Evolutionary conservation across 306 rosid species (phyloP).

Genomic region (Spatholobus suberectus): DNA sequence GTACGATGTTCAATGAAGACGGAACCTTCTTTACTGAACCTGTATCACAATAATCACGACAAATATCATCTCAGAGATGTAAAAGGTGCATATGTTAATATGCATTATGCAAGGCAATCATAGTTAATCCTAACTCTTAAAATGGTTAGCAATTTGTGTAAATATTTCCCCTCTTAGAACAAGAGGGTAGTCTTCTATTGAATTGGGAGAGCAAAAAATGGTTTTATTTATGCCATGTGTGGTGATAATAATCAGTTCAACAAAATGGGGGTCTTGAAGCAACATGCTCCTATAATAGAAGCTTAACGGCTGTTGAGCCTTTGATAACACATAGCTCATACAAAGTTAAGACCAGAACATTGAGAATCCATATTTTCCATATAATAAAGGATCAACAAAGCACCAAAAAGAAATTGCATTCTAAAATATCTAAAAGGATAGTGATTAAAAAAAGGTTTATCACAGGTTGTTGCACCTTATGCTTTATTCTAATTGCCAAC

Average conservation of each 20-base stretch:
- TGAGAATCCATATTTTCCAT: neutral
- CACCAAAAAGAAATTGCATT: neutral
- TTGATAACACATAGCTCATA: conserved; percentile 30
- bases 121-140: neutral
- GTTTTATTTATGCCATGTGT: neutral
- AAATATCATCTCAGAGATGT: conserved; percentile 16
- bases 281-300: conserved; percentile 24
- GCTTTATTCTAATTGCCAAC: conserved; percentile 13
- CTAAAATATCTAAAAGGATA: neutral
- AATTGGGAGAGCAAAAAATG: neutral
- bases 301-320: neutral
- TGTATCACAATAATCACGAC: conserved; percentile 46
- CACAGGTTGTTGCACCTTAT: conserved; percentile 27
- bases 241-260: conserved; percentile 7
- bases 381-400: conserved; percentile 9
- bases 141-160: conserved; percentile 15
- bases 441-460: neutral
- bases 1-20: conserved; percentile 51
- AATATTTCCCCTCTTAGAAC: conserved; percentile 3
- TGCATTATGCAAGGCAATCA: conserved; percentile 14
- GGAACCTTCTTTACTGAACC: conserved; percentile 75
- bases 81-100: conserved; percentile 29
- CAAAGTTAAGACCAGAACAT: neutral
- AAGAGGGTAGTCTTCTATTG: conserved; percentile 6
- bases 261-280: neutral